Evolutionary conservation across 2,329 filamentous ascomycete species (phyloP), one percentile per base, ranked within the genome.

Genomic region (Botrytis hyacinthi): DNA sequence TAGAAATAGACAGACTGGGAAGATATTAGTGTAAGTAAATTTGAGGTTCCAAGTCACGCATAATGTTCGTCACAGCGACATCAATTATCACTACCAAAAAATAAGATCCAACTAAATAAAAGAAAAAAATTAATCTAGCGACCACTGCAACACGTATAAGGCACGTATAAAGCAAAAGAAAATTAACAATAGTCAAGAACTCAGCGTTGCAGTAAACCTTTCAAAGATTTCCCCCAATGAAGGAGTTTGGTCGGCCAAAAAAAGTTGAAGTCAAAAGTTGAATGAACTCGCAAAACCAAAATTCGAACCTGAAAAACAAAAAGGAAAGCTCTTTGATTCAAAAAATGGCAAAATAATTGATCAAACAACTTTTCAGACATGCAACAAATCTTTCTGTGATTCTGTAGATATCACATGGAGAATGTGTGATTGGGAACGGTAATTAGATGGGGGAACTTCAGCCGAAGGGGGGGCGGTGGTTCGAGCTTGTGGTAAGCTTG

Each of bases 101-200:
- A 3, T 3, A 2, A 16, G 1, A 29, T 18, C 4, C 14, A 29
- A 57, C 2, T 18, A 18, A 18, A 32, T 18, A 18, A 29, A 32
- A 57, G n/a, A 9, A 57, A 9, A 2, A 29, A 57, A 4, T 4
- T 4, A 18, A 29, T 9, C 3, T 0, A 32, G 0, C 3, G 8
- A 18, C 18, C 6, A 29, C 3, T 4, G 18, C 0, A 0, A 57
- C 3, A 18, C 14, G n/a, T n/a, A n/a, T n/a, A n/a, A n/a, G n/a
- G n/a, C n/a, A n/a, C n/a, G n/a, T n/a, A n/a, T n/a, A n/a, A n/a
- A n/a, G n/a, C n/a, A n/a, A n/a, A n/a, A n/a, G n/a, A n/a, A n/a
- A n/a, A n/a, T n/a, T n/a, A n/a, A n/a, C 0, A 29, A 8, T 18
- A 29, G 0, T 29, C 1, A 18, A 2, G 29, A 29, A 18, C 0